Conservation (phyloP, 306 rosid species). For the Cucumis melo region DNA sequence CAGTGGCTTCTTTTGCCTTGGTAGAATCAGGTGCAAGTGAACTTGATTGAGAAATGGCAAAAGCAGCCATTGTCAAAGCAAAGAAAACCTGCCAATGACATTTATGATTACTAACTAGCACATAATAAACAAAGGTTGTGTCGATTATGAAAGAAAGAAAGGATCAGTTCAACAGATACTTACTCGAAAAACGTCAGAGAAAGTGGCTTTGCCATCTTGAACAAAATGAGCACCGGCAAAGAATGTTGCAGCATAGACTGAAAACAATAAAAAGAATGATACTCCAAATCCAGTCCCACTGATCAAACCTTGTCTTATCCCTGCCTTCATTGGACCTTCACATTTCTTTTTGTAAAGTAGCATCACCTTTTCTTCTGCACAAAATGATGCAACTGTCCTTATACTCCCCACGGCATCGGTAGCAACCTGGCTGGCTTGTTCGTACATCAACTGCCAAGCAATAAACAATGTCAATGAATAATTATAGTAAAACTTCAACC, state of each 20-base stretch:
- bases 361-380: slow-evolving; percentile 84
- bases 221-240: slow-evolving; percentile 54
- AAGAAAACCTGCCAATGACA: slow-evolving; percentile 45
- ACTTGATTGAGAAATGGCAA: slow-evolving; percentile 42
- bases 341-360: slow-evolving; percentile 50
- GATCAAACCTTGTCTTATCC: slow-evolving; percentile 43
- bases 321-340: slow-evolving; percentile 41
- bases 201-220: slow-evolving; percentile 30
- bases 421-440: slow-evolving; percentile 76
- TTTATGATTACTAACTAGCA: background rate
- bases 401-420: slow-evolving; percentile 73
- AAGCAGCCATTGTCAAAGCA: slow-evolving; percentile 39
- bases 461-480: background rate
- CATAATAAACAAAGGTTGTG: background rate
- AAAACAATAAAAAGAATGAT: slow-evolving; percentile 29
- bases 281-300: slow-evolving; percentile 49
- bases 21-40: slow-evolving; percentile 36
- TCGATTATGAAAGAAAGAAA: background rate
- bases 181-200: slow-evolving; percentile 44
- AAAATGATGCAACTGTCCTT: slow-evolving; percentile 65
- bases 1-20: slow-evolving; percentile 43
- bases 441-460: slow-evolving; percentile 46
- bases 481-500: background rate
- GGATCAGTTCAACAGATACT: slow-evolving; percentile 6
- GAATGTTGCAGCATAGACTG: slow-evolving; percentile 38